Conservation (phyloP, 495 filamentous ascomycete species). For the Aspergillus bertholletiae region DNA sequence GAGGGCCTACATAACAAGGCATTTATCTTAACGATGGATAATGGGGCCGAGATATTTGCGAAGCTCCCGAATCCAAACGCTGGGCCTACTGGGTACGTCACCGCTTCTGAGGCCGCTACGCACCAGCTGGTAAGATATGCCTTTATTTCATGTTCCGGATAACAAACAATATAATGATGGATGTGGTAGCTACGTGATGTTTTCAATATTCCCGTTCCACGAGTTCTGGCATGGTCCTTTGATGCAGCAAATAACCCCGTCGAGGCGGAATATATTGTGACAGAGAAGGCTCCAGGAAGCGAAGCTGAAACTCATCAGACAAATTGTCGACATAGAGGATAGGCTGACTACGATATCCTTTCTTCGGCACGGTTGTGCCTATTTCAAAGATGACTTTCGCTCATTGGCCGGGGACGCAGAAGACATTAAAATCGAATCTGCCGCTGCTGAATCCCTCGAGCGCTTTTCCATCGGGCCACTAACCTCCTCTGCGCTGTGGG, state of each 20-base stretch:
- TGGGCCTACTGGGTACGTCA: constrained; percentile 21
- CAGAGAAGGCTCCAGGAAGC: constrained; percentile 31
- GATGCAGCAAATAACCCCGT: constrained; percentile 26
- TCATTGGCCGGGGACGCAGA: constrained; percentile 17
- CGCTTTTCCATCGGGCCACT: constrained; percentile 23
- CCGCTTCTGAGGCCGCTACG: constrained; percentile 35
- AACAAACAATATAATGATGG: no score
- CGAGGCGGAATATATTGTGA: constrained; percentile 38
- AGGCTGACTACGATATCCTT: constrained; percentile 31
- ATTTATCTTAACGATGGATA: constrained; percentile 2
- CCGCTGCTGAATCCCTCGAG: background rate
- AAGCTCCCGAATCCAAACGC: constrained; percentile 28
- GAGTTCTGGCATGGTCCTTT: constrained; percentile 30
- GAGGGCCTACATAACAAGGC: constrained; percentile 31
- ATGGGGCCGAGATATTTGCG: background rate
- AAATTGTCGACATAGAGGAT: constrained; percentile 38
- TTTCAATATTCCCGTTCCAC: constrained; percentile 30
- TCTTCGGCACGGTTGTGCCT: constrained; percentile 35
- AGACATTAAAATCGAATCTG: constrained; percentile 11
- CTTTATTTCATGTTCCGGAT: no score
- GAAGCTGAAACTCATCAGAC: constrained; percentile 27
- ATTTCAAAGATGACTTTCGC: constrained; percentile 35
- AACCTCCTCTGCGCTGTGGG: constrained; percentile 19
- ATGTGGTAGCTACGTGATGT: constrained; percentile 35
- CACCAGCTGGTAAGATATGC: constrained; percentile 27